Evolutionary conservation across 805 yeast genomes (phyloP), one percentile per base, ranked within the genome.

Genomic region (Candida sphagnicola): DNA sequence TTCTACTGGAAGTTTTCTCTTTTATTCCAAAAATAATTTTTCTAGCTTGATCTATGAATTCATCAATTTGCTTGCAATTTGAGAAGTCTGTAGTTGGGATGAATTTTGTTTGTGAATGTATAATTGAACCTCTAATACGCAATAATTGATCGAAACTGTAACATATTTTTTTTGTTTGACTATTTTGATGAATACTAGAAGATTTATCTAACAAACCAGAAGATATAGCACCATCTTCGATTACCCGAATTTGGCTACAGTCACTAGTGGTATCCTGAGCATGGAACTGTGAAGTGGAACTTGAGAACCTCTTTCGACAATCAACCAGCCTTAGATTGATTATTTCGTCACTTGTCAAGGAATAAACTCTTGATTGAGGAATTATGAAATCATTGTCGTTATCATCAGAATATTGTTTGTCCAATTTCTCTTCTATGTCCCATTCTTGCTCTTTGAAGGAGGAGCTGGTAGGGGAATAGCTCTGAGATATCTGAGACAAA

Each of bases 401-500:
- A 4, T 18, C 5, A 13, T 6, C 18, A 11, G 6, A 24, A 8
- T 18, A 15, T 8, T 16, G 8, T 17, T 18, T 15, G 15, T 18
- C 28, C 23, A 18, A 14, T 5, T 13, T 12, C 11, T 21, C 28
- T 33, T 33, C 28, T 15, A 16, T 4, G 11, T 33, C 35, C 35
- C 35, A 33, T 23, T 33, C 35, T 14, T 21, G n/a, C 17, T 37
- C 44, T 16, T 33, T 35, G 8, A 25, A 31, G 15, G 21, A 35
- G 14, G 33, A 37, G 24, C 42, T 39, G 11, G 43, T 40, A 3
- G 39, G 28, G 14, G 45, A 42, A 6, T 18, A 31, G 1, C 43
- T 35, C 31, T 37, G 45, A 8, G 41, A 30, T 28, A 25, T 40
- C 8, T 42, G 28, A 16, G 49, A 44, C 8, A 48, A 29, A 6